phyloP scores from a whole-genome alignment of 768 basidiomycete species.

The Agaricus subrufescens region DNA sequence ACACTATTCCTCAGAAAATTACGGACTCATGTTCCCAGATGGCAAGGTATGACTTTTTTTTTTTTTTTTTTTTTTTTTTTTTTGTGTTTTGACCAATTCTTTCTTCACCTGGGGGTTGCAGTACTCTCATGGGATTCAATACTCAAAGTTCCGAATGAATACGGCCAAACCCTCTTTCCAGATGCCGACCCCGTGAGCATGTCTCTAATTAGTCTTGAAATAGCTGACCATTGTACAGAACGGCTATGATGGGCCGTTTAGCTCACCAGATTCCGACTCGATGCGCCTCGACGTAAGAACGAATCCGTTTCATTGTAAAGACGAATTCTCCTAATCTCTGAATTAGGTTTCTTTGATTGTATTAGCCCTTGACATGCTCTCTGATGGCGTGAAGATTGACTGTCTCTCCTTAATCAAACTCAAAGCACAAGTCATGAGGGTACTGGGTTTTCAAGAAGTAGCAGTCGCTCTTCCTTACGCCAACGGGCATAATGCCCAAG shows the following conservation, averaged over 20 bases:
- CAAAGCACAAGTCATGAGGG: constrained; percentile 47
- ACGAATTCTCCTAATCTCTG: background rate
- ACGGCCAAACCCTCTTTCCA: constrained; percentile 36
- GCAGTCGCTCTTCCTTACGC: constrained; percentile 34
- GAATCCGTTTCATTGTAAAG: background rate
- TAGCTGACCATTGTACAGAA: background rate
- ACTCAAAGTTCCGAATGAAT: constrained; percentile 49
- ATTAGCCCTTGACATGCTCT: constrained; percentile 62
- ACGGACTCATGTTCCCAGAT: constrained; percentile 60
- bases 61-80: background rate
- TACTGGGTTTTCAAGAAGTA: constrained; percentile 53
- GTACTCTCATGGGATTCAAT: constrained; percentile 65
- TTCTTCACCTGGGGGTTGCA: constrained; percentile 16
- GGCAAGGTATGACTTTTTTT: constrained; percentile 45
- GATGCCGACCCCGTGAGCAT: constrained; percentile 30
- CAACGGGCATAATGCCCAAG: constrained; percentile 44
- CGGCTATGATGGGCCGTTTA: background rate
- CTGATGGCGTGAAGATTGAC: constrained; percentile 56
- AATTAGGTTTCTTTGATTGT: constrained; percentile 49
- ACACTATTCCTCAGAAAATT: constrained; percentile 64
- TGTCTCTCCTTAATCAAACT: constrained; percentile 50
- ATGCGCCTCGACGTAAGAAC: constrained; percentile 38
- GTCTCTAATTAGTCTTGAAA: constrained; percentile 11
- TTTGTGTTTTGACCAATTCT: background rate
- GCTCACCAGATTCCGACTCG: constrained; percentile 40